Evolutionary conservation across 257 asterid genomes (phyloP), one percentile per base, ranked within the genome.

Genomic region (Coffea canephora): DNA sequence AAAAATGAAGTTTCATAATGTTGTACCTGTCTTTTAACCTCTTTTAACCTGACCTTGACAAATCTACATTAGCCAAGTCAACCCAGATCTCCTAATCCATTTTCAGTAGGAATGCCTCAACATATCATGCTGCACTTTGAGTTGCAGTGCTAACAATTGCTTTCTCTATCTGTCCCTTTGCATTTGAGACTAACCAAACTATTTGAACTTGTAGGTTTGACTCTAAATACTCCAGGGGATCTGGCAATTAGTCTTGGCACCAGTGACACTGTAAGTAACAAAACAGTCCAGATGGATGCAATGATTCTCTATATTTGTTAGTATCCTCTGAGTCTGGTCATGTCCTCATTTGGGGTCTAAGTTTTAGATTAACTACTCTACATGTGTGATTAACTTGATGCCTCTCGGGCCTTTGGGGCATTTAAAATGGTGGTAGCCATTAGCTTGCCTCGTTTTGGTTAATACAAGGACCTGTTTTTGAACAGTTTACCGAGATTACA

Each of bases 181-280:
- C 5, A 54, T 54, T 54, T 13, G 59, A 54, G 21, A 54, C 59
- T 54, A 19, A 54, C 59, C 67, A 34, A 57, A 71, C 66, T 48
- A 73, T 48, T 83, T 72, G 25, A 80, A 71, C 43, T 45, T 76
- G 65, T 82, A 93, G 97, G 98, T 31, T 82, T 93, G 89, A 93
- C 97, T 39, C 96, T 95, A 73, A 92, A 87, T 74, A 78, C 89
- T 82, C 91, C 91, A 31, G 99, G 97, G 65, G 99, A 95, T 88
- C 86, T 95, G 52, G 99, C 97, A 31, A 89, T 95, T 77, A 93
- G 98, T 85, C 94, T 95, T 80, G 99, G 99, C 79, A 95, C 99
- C 75, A 93, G 99, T 82, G 99, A 93, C 87, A 95, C 99, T 34
- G 99, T 93, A 86, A 90, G 89, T 79, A 39, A 49, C 54, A 49